Evolutionary conservation across 2,329 filamentous ascomycete species (phyloP).

Genomic region (Talaromyces sp.): DNA sequence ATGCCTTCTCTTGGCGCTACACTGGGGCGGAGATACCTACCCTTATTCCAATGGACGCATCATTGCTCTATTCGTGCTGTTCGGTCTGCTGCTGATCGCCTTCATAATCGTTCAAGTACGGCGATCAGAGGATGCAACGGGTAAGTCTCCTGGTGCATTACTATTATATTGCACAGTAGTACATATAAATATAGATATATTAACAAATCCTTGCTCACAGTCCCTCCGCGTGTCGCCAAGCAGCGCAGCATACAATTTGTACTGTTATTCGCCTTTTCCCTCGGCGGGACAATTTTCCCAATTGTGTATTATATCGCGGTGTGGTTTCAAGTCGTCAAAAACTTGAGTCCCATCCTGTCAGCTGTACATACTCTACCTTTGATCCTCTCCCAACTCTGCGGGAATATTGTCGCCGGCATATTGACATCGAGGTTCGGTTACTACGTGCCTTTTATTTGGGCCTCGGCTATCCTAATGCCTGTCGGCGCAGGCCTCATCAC

Average conservation of each 20-base stretch:
- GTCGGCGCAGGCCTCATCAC: conserved; percentile 8
- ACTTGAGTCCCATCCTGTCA: background rate
- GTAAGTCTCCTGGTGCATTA: background rate
- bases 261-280: background rate
- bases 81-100: background rate
- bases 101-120: background rate
- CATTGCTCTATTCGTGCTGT: background rate
- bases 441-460: background rate
- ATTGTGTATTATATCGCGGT: background rate
- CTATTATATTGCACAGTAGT: too few species aligned
- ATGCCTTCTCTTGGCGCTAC: background rate
- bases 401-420: background rate
- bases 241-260: background rate
- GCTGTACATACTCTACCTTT: background rate
- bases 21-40: background rate
- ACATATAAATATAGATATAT: background rate
- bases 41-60: background rate
- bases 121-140: background rate
- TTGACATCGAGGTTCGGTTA: background rate
- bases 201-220: background rate
- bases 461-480: background rate
- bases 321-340: background rate
- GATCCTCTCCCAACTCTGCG: background rate
- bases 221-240: background rate
- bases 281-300: background rate